Base-by-base conservation (phyloP, 768 basidiomycete species). In the Xanthoconium stramineum region DNA sequence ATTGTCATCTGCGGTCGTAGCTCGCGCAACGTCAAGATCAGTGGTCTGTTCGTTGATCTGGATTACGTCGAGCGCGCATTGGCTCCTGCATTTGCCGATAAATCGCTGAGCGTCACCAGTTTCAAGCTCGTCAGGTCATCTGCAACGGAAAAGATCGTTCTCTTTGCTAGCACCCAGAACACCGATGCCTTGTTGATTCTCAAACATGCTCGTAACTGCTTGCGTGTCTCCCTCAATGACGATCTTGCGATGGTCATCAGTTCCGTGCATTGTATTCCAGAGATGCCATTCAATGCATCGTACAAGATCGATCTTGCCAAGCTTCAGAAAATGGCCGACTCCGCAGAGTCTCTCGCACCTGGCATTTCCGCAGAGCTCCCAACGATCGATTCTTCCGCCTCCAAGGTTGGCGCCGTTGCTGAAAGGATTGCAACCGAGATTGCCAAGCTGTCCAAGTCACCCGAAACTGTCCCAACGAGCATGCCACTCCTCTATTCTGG, bases 371-470 rank as follows among this genome's bases (percentile, higher is more conserved):
- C 64, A 12, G 60, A 59, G 17, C 52, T 56, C 8, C 47, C 56
- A 4, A 28, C 30, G 1, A 29, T 43, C 24, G n/a, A 6, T 29
- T 60, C 52, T 40, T 29, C 61, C 2, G 40, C 53, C 4, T 64
- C 61, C 45, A 45, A 55, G 46, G 20, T 61, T 7, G 58, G 66
- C 3, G 57, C 63, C 11, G 52, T 75, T 29, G 69, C 74, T 11
- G 63, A 67, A 61, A 65, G 65, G 47, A 74, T 75, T 28, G 66
- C 71, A n/a, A 61, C 69, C 36, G 67, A 74, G 59, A 65, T 74
- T 14, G 58, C 69, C 3, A 61, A 55, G 40, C 56, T 75, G 32
- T 67, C 67, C 57, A 69, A 69, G 53, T 62, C 69, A 37, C 55
- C 55, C 5, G 61, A 62, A 17, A 51, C 65, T 15, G 38, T 75